phyloP scores from a whole-genome alignment of 768 basidiomycete species.

The Kwoniella botswanensis region DNA sequence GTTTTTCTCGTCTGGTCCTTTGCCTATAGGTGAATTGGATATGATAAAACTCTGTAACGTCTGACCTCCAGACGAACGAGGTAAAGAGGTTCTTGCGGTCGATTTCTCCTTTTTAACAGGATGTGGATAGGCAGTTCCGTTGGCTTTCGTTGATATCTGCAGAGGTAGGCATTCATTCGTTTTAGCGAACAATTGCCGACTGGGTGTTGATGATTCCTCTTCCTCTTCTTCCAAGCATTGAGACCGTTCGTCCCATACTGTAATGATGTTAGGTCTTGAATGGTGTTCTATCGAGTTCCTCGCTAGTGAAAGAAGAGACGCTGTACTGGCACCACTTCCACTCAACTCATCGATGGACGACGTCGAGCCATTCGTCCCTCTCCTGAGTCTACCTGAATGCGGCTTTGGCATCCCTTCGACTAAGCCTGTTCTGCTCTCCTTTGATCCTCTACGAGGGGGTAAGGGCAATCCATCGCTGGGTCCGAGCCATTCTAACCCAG shows the following conservation, averaged over 20 bases:
- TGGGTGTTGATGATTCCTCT: constrained; percentile 31
- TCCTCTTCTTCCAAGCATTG: constrained; percentile 22
- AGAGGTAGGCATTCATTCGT: constrained; percentile 10
- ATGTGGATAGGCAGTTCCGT: neutral
- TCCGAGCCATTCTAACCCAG: constrained; percentile 35
- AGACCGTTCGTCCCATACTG: constrained; percentile 32
- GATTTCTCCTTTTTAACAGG: neutral
- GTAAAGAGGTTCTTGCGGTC: constrained; percentile 14
- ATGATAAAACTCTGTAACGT: neutral
- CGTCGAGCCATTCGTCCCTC: constrained; percentile 41
- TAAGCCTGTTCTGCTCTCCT: neutral
- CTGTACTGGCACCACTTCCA: constrained; percentile 42
- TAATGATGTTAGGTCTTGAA: constrained; percentile 34
- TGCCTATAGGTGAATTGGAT: neutral
- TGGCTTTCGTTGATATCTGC: constrained; percentile 23
- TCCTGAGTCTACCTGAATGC: constrained; percentile 9
- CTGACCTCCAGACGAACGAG: constrained; percentile 1
- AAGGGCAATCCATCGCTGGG: constrained; percentile 32
- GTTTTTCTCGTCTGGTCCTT: neutral
- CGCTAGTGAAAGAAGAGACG: constrained; percentile 36
- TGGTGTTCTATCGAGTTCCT: constrained; percentile 43
- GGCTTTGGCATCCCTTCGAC: constrained; percentile 13
- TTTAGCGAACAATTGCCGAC: constrained; percentile 34
- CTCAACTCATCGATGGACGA: constrained; percentile 45
- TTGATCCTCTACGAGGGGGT: constrained; percentile 1